A percentile compares a stretch with the other conserved stretches of the same genome.
phyloP scores from a whole-genome alignment of 371 early-diverging fungal genomes.

The Lichtheimia hyalospora region DNA sequence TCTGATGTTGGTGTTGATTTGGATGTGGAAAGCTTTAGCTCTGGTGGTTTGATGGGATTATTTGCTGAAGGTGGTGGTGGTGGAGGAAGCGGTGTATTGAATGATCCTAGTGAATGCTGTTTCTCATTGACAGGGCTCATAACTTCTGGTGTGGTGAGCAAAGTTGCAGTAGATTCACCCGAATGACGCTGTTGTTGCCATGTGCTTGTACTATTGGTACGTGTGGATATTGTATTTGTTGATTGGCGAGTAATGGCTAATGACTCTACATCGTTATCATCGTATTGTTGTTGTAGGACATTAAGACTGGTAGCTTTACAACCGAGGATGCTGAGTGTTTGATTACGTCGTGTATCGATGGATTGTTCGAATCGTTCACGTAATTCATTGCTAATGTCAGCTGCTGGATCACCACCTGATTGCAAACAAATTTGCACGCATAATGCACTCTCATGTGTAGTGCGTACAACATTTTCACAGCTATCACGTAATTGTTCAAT shows the following conservation, averaged over 20 bases:
- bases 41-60: background rate
- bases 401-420: conserved; percentile 9
- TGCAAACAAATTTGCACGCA: conserved; percentile 30
- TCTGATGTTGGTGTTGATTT: conserved; percentile 18
- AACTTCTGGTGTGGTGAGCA: conserved; percentile 13
- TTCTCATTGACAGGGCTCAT: conserved; percentile 19
- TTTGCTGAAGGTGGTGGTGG: background rate
- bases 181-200: conserved; percentile 6
- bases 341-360: conserved; percentile 23
- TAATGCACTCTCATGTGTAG: conserved; percentile 35
- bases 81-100: conserved; percentile 3
- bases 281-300: conserved; percentile 33
- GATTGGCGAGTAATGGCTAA: conserved; percentile 2
- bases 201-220: background rate
- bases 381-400: conserved; percentile 15
- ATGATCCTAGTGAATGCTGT: background rate
- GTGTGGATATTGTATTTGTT: background rate
- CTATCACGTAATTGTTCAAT: conserved; percentile 24
- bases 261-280: conserved; percentile 6
- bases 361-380: conserved; percentile 20
- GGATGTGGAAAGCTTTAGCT: conserved; percentile 13
- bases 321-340: conserved; percentile 36
- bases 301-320: conserved; percentile 39
- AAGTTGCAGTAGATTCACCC: conserved; percentile 14
- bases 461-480: conserved; percentile 36